Evolutionary conservation across 768 basidiomycete species (phyloP).

Genomic region (Boletus tomentosulus): DNA sequence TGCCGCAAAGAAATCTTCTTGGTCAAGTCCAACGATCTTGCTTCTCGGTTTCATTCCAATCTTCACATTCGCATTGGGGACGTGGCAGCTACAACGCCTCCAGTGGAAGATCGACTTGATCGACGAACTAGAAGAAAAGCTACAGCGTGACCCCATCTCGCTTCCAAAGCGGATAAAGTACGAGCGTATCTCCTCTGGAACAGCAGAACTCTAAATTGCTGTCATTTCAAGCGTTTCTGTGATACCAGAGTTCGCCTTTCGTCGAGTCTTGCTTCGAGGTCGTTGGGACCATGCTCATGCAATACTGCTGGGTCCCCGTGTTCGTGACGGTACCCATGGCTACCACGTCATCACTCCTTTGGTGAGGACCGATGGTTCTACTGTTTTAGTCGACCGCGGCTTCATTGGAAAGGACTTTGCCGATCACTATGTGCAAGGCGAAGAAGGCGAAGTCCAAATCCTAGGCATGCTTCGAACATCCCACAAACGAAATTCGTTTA

Average conservation of each 20-base stretch:
- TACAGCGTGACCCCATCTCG: constrained; percentile 70
- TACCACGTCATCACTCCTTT: constrained; percentile 88
- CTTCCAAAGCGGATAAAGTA: constrained; percentile 89
- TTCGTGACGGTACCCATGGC: constrained; percentile 85
- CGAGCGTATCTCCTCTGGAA: constrained; percentile 26
- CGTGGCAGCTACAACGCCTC: constrained; percentile 91
- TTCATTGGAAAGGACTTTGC: constrained; percentile 68
- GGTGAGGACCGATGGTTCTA: constrained; percentile 71
- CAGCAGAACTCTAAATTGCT: constrained; percentile 17
- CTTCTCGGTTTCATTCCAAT: constrained; percentile 83
- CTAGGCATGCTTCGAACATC: constrained; percentile 85
- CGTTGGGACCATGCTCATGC: constrained; percentile 74
- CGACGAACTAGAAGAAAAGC: constrained; percentile 88
- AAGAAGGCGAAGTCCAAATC: constrained; percentile 61
- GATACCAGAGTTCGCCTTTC: constrained; percentile 84
- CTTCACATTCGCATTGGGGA: constrained; percentile 84
- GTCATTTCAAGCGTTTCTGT: constrained; percentile 51
- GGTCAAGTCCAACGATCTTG: constrained; percentile 67
- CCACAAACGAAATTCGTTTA: constrained; percentile 72
- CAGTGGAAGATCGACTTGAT: constrained; percentile 95
- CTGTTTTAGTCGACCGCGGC: constrained; percentile 88
- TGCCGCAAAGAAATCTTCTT: constrained; percentile 53
- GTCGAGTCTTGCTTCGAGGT: constrained; percentile 78
- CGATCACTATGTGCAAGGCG: constrained; percentile 33
- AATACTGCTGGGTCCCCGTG: constrained; percentile 80